Percentiles rank a stretch among this genome's conserved stretches.
Evolutionary conservation across 1,284 basidiomycete genomes (phyloP).

Genomic region (Rhodotorula sp.): DNA sequence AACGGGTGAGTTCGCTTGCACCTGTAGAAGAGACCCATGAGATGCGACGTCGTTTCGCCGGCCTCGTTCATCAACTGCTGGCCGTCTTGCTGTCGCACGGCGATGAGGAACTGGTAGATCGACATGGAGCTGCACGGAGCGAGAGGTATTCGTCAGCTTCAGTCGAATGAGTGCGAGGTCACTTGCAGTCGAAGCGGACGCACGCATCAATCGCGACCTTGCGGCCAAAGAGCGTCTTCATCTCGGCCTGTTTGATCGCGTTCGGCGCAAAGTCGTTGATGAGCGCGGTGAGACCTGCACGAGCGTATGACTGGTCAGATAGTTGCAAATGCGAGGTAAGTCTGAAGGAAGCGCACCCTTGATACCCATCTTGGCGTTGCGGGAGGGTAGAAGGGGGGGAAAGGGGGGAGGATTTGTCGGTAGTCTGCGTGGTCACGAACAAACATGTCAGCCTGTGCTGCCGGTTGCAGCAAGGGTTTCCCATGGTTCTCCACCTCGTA

Average conservation of each 20-base stretch:
- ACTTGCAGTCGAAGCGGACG: constrained; percentile 8
- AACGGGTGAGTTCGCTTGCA: constrained; percentile 24
- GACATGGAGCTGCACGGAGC: constrained; percentile 42
- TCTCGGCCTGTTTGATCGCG: constrained; percentile 85
- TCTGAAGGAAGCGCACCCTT: not conserved
- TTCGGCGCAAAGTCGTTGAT: constrained; percentile 81
- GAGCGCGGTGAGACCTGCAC: constrained; percentile 74
- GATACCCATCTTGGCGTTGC: not conserved
- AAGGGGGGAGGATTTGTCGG: not conserved
- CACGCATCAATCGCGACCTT: constrained; percentile 98
- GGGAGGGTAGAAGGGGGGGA: not conserved
- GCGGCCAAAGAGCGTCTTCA: constrained; percentile 86
- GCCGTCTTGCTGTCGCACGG: constrained; percentile 89
- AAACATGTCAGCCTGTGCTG: no score
- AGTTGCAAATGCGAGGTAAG: not conserved
- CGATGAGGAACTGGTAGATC: constrained; percentile 86
- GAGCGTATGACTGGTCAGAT: not conserved
- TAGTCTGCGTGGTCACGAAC: not conserved
- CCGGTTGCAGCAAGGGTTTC: no score
- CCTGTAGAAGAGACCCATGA: constrained; percentile 98
- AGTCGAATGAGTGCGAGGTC: no score
- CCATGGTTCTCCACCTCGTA: no score
- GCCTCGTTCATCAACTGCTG: constrained; percentile 95
- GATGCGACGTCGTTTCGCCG: constrained; percentile 75
- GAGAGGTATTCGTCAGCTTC: not conserved